These are phyloP conservation scores for Cercospora brassicicola DNA, from an alignment of 2,329 filamentous ascomycete genomes.

Conservation along the genomic window DNA sequence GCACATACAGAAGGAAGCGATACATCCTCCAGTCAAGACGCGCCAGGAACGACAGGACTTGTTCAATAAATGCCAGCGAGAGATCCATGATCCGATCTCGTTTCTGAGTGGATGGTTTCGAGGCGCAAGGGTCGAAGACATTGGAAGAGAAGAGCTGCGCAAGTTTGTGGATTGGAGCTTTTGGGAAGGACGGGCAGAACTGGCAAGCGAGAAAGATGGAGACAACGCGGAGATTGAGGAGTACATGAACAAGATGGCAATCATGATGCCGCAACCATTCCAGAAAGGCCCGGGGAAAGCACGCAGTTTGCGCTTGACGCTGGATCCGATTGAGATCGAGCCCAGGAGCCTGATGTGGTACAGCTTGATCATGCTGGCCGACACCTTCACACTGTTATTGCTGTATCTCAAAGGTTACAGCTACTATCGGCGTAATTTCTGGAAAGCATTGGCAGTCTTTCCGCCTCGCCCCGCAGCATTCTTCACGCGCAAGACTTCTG, in stretches of 20 bases:
- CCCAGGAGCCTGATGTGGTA: conserved; percentile 64
- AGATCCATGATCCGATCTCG: conserved; percentile 55
- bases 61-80: conserved; percentile 58
- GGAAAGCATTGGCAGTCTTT: conserved; percentile 52
- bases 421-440: conserved; percentile 28
- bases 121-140: conserved; percentile 57
- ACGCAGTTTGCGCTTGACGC: conserved; percentile 60
- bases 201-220: conserved; percentile 50
- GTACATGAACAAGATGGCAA: conserved; percentile 57
- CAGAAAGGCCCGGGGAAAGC: conserved; percentile 58
- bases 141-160: conserved; percentile 66
- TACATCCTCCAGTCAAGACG: conserved; percentile 51
- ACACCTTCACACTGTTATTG: conserved; percentile 39
- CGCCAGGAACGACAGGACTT: conserved; percentile 54
- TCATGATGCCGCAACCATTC: conserved; percentile 53
- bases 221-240: conserved; percentile 56
- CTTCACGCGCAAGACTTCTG: conserved; percentile 50
- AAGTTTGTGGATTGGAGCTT: conserved; percentile 70
- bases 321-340: conserved; percentile 62
- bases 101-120: conserved; percentile 68
- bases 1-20: conserved; percentile 54
- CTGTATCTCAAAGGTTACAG: conserved; percentile 31
- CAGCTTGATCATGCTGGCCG: conserved; percentile 53
- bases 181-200: conserved; percentile 61
- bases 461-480: conserved; percentile 59